Evolutionary conservation across 768 basidiomycete species (phyloP).

Genomic region (Symmetrospora coprosmae): DNA sequence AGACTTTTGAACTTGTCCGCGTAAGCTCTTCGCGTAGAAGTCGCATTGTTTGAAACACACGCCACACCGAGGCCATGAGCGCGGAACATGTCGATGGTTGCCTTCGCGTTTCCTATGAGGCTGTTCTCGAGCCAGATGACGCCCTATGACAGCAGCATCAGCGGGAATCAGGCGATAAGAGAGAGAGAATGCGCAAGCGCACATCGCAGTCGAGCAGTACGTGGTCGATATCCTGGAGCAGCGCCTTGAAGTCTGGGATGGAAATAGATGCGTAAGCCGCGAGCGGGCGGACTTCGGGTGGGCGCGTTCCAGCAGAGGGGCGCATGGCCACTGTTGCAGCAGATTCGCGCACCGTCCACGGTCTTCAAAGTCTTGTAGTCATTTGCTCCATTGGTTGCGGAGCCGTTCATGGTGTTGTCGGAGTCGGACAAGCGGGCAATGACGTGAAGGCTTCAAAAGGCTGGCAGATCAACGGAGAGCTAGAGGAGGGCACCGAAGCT

Average conservation of each 20-base stretch:
- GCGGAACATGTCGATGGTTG: constrained; percentile 11
- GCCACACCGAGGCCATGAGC: constrained; percentile 11
- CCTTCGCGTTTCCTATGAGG: constrained; percentile 15
- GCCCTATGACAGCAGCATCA: not conserved
- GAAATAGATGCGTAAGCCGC: not conserved
- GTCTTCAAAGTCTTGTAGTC: not conserved
- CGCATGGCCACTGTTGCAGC: not conserved
- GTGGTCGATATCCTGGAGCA: constrained; percentile 9
- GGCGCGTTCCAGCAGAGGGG: too few relatives aligned
- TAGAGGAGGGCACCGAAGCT: too few relatives aligned
- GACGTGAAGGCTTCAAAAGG: too few relatives aligned
- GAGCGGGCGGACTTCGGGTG: not conserved
- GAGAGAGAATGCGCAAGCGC: not conserved
- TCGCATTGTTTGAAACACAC: constrained; percentile 17
- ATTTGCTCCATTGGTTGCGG: too few relatives aligned
- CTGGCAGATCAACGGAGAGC: too few relatives aligned
- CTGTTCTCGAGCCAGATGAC: constrained; percentile 19
- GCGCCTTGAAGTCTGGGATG: constrained; percentile 4
- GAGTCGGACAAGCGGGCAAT: too few relatives aligned
- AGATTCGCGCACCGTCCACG: not conserved
- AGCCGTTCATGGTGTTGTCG: too few relatives aligned
- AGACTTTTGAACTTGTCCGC: constrained; percentile 16
- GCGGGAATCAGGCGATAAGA: not conserved
- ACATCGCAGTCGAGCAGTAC: constrained; percentile 19
- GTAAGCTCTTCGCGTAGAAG: constrained; percentile 10